Evolutionary conservation across 2,329 filamentous ascomycete genomes (phyloP).

Genomic region (Claviceps paspali): DNA sequence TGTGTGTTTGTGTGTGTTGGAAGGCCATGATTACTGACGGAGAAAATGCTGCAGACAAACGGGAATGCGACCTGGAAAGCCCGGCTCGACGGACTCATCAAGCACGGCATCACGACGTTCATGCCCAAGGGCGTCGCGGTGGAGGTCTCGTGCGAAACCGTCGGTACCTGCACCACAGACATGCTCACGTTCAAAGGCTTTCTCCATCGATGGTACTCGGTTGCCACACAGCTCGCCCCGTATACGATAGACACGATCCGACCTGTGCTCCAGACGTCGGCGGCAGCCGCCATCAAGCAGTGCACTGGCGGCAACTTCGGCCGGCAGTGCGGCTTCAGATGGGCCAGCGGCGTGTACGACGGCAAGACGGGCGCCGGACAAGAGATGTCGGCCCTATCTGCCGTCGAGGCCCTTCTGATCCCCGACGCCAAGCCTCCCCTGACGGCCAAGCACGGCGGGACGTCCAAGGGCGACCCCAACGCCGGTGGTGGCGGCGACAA

Average conservation of each 20-base stretch:
- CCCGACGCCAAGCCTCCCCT: conserved; percentile 28
- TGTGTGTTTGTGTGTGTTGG: too few species aligned
- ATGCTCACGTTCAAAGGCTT: conserved; percentile 56
- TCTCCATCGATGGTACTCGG: conserved; percentile 48
- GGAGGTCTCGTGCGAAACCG: conserved; percentile 49
- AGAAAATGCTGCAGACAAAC: conserved; percentile 22
- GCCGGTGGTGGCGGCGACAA: conserved; percentile 24
- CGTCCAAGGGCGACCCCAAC: conserved; percentile 13
- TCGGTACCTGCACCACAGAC: conserved; percentile 42
- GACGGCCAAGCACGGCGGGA: conserved; percentile 17
- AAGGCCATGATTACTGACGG: conserved; percentile 1
- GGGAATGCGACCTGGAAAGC: conserved; percentile 39
- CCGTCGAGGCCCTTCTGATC: conserved; percentile 42
- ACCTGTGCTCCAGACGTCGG: conserved; percentile 33
- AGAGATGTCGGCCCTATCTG: conserved; percentile 50
- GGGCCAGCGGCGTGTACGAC: conserved; percentile 45
- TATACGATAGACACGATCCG: conserved; percentile 33
- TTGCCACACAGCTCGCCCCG: conserved; percentile 40
- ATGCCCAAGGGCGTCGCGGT: conserved; percentile 46
- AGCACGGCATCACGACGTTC: conserved; percentile 41
- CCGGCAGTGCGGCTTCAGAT: conserved; percentile 44
- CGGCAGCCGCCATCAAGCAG: conserved; percentile 36
- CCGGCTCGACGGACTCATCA: conserved; percentile 38
- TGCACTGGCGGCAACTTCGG: conserved; percentile 41
- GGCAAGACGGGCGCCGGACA: conserved; percentile 41